These are phyloP conservation scores for Mycena epipterygia DNA, from an alignment of 768 basidiomycete genomes.

Conservation along the genomic window DNA sequence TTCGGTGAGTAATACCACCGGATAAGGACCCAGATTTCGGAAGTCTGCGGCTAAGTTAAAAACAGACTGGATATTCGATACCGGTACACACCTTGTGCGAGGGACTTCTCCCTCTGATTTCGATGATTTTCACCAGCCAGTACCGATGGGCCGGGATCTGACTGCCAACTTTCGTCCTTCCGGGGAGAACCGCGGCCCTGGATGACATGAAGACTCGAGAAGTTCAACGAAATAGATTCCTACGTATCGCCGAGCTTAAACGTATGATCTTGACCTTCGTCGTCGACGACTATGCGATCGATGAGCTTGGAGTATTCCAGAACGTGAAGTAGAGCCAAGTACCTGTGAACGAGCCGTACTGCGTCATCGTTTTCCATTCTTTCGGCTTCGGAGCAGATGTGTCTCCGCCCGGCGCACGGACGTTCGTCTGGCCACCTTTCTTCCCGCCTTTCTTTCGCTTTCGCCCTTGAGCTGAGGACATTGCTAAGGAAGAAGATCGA, in stretches of 20 bases:
- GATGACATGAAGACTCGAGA: background rate
- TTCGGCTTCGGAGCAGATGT: background rate
- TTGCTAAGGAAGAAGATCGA: no score
- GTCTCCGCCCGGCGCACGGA: background rate
- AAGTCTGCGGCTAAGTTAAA: background rate
- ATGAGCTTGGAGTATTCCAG: background rate
- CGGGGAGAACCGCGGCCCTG: conserved; percentile 26
- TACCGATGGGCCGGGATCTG: background rate
- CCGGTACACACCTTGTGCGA: background rate
- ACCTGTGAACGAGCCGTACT: background rate
- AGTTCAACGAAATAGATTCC: background rate
- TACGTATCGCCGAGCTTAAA: background rate
- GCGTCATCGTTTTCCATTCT: background rate
- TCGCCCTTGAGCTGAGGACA: no score
- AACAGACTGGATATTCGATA: background rate
- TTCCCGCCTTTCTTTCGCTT: no score
- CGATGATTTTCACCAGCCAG: conserved; percentile 25
- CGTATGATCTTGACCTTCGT: background rate
- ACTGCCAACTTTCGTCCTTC: background rate
- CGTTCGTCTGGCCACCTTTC: background rate
- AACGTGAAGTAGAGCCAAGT: background rate
- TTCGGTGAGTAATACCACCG: conserved; percentile 29
- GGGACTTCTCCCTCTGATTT: background rate
- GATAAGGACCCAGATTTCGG: conserved; percentile 22
- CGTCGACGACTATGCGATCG: background rate